These are phyloP conservation scores for Darksidea phi DNA, from an alignment of 495 filamentous ascomycete genomes.

Conservation along the genomic window DNA sequence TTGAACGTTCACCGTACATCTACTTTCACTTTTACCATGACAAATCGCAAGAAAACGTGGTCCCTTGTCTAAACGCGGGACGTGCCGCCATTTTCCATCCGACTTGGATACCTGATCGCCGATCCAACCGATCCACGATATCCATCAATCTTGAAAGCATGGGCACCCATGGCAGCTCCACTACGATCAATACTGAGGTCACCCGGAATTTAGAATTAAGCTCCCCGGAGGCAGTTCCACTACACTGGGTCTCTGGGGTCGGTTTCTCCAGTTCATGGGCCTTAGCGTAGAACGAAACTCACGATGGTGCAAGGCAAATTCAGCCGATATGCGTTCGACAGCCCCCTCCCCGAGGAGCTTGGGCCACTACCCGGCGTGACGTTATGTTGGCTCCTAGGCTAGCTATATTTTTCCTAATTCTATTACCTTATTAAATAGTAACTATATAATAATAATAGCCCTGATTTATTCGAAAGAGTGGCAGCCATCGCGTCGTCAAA, in stretches of 20 bases:
- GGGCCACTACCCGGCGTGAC: too few relatives aligned
- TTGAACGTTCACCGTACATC: too few relatives aligned
- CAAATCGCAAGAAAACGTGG: constrained; percentile 4
- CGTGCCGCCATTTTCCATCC: neutral
- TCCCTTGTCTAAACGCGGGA: neutral
- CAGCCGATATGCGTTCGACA: neutral
- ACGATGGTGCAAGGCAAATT: neutral
- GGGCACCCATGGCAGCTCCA: neutral
- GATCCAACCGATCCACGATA: constrained; percentile 1
- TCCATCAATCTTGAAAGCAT: constrained; percentile 1
- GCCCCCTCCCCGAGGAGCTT: too few relatives aligned
- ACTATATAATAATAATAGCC: too few relatives aligned
- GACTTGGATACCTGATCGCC: neutral
- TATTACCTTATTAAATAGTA: too few relatives aligned
- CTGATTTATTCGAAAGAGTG: too few relatives aligned
- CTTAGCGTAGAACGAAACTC: neutral
- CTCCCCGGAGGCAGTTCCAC: neutral
- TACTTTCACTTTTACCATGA: neutral
- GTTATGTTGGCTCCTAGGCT: too few relatives aligned
- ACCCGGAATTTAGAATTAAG: neutral
- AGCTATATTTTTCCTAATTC: too few relatives aligned
- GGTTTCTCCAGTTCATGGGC: neutral
- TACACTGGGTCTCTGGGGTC: neutral
- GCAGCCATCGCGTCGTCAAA: too few relatives aligned
- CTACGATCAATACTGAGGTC: neutral